phyloP scores from a whole-genome alignment of 345 rosid species.

The Euphorbia lathyris region DNA sequence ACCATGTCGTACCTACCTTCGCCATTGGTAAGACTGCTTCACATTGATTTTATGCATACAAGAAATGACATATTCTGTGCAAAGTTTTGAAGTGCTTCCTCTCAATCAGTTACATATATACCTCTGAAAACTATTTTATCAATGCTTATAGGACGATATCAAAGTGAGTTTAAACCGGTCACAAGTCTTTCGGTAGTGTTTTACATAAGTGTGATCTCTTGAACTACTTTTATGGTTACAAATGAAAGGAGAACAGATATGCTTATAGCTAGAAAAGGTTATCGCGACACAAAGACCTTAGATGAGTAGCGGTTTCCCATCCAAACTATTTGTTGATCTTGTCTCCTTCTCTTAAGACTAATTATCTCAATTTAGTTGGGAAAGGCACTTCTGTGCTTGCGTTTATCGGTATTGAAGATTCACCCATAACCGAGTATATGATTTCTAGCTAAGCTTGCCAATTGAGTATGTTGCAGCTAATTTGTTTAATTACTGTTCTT shows the following conservation, averaged over 20 bases:
- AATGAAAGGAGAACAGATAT: neutral
- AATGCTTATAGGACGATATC: neutral
- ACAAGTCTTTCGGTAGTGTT: neutral
- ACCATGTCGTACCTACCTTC: slow-evolving; percentile 85
- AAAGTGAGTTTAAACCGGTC: neutral
- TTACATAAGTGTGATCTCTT: neutral
- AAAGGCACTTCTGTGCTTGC: neutral
- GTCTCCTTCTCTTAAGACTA: neutral
- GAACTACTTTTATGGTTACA: neutral
- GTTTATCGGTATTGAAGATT: neutral
- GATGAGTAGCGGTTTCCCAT: neutral
- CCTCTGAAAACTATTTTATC: neutral
- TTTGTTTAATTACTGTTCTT: neutral
- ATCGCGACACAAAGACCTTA: neutral
- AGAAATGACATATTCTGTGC: neutral
- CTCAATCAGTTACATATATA: neutral
- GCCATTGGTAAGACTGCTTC: slow-evolving; percentile 64
- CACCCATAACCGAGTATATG: neutral
- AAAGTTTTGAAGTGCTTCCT: neutral
- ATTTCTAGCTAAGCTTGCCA: neutral
- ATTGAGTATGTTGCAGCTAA: neutral
- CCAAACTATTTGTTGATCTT: neutral
- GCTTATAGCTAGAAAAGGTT: neutral
- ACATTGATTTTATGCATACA: neutral
- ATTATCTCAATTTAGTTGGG: neutral